Evolutionary conservation across 2,329 filamentous ascomycete species (phyloP).

Genomic region (Xylariaceae sp.): DNA sequence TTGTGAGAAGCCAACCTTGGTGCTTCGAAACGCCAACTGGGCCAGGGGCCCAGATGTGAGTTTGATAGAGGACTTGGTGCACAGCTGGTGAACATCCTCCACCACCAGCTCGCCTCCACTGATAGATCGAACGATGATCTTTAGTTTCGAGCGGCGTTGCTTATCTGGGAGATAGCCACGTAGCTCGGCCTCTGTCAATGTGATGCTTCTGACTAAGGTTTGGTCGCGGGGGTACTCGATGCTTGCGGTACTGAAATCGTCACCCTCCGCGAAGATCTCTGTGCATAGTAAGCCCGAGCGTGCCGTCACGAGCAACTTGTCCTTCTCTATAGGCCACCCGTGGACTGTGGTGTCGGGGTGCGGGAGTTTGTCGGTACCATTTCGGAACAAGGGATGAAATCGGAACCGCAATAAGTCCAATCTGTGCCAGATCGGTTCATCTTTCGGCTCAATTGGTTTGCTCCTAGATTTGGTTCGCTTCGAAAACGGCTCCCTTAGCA

Average conservation of each 20-base stretch:
- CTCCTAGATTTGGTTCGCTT: conserved; percentile 82
- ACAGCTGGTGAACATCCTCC: conserved; percentile 66
- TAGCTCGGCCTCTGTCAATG: conserved; percentile 69
- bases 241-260: conserved; percentile 73
- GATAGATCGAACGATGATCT: conserved; percentile 68
- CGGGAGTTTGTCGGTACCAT: conserved; percentile 65
- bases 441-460: conserved; percentile 63
- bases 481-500: conserved; percentile 74
- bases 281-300: conserved; percentile 78
- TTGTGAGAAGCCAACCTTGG: conserved; percentile 65
- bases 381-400: conserved; percentile 81
- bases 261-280: conserved; percentile 75
- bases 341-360: conserved; percentile 71
- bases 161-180: conserved; percentile 65
- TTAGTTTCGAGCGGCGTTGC: conserved; percentile 65
- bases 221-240: conserved; percentile 69
- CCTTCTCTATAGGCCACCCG: conserved; percentile 76
- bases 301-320: conserved; percentile 70
- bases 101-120: conserved; percentile 69
- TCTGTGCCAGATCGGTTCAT: conserved; percentile 89
- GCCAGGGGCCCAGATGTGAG: conserved; percentile 59
- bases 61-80: conserved; percentile 69
- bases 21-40: conserved; percentile 69
- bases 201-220: conserved; percentile 63
- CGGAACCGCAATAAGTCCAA: conserved; percentile 85